A percentile compares a stretch with the other conserved stretches of the same genome.
phyloP scores from a whole-genome alignment of 495 filamentous ascomycete species.

The Rostrohypoxylon terebratum region DNA sequence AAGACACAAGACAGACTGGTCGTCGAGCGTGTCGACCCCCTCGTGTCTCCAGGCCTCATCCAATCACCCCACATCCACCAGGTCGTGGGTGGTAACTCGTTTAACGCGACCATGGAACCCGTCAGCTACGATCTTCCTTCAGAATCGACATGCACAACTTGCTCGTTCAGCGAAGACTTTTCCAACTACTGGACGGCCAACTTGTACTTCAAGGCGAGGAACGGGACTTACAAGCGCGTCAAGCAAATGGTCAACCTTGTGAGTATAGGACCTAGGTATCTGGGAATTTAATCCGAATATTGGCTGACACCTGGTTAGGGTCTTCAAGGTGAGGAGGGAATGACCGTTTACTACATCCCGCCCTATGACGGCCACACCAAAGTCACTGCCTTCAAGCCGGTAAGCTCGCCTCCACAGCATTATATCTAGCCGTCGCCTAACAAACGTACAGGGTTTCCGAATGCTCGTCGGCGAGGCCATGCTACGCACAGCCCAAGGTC shows the following conservation, averaged over 20 bases:
- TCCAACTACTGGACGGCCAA: slow-evolving; percentile 57
- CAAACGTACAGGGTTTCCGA: slow-evolving; percentile 52
- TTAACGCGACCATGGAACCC: slow-evolving; percentile 52
- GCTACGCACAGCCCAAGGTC: slow-evolving; percentile 39
- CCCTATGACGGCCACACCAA: slow-evolving; percentile 54
- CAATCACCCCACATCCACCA: slow-evolving; percentile 52
- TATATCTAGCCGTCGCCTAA: slow-evolving; percentile 19
- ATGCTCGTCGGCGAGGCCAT: slow-evolving; percentile 55
- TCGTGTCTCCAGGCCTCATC: slow-evolving; percentile 49
- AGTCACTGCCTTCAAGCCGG: slow-evolving; percentile 58
- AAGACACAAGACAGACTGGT: slow-evolving; percentile 31
- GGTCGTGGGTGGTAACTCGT: slow-evolving; percentile 50
- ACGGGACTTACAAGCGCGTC: slow-evolving; percentile 57
- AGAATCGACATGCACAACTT: slow-evolving; percentile 51
- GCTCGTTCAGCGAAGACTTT: slow-evolving; percentile 54
- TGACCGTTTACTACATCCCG: slow-evolving; percentile 62
- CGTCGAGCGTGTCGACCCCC: slow-evolving; percentile 57
- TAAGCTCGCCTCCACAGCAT: slow-evolving; percentile 33
- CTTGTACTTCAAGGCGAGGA: slow-evolving; percentile 55
- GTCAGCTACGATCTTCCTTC: slow-evolving; percentile 38
- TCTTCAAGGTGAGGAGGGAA: slow-evolving; percentile 54
- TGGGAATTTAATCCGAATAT: slow-evolving; percentile 29
- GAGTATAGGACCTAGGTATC: slow-evolving; percentile 2
- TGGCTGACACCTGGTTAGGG: slow-evolving; percentile 41
- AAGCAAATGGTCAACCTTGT: slow-evolving; percentile 50